phyloP scores from a whole-genome alignment of 139 green algal species.

The Tetradesmus lagerheimii region DNA sequence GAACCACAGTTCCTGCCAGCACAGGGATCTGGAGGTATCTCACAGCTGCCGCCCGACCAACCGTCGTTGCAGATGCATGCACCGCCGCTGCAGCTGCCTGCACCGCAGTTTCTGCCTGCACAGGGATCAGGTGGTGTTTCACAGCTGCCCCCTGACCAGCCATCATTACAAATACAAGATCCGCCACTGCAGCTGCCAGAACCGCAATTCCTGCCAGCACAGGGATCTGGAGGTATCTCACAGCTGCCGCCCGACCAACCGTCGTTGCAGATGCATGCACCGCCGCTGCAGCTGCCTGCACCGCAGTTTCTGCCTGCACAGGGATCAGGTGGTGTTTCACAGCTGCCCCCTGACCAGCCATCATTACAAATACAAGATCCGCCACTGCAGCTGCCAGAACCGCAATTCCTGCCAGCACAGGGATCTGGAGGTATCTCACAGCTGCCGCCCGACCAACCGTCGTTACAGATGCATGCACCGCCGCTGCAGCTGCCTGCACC shows the following conservation, averaged over 20 bases:
- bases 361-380: slow-evolving; percentile 1
- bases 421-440: background rate
- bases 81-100: background rate
- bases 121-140: background rate
- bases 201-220: background rate
- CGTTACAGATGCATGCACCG: background rate
- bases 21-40: background rate
- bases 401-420: background rate
- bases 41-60: background rate
- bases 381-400: background rate
- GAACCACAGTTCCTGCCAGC: background rate
- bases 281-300: background rate
- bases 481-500: background rate
- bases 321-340: background rate
- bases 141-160: background rate
- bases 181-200: background rate
- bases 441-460: background rate
- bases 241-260: background rate
- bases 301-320: background rate
- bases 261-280: background rate
- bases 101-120: background rate
- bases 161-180: background rate
- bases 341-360: background rate
- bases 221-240: slow-evolving; percentile 3
- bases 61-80: background rate